Conservation (phyloP, 2,329 filamentous ascomycete genomes). For the Epichloe coenophiala region DNA sequence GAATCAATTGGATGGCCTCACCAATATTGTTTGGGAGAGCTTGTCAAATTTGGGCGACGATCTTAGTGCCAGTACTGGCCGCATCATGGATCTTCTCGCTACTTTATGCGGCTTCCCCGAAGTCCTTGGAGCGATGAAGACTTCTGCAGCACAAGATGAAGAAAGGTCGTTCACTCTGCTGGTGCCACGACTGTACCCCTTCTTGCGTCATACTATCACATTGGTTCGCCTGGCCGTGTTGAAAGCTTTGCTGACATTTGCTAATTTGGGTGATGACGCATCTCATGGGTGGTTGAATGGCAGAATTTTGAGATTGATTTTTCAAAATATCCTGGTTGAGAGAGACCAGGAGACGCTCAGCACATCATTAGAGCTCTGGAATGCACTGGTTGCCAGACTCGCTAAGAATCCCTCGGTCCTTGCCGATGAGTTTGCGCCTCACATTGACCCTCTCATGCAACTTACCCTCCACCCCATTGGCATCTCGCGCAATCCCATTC, state of each 20-base stretch:
- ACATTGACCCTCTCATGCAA: slow-evolving; percentile 70
- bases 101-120: slow-evolving; percentile 91
- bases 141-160: slow-evolving; percentile 67
- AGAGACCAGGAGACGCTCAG: slow-evolving; percentile 71
- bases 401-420: slow-evolving; percentile 51
- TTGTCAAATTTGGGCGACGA: slow-evolving; percentile 94
- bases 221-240: slow-evolving; percentile 88
- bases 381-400: slow-evolving; percentile 58
- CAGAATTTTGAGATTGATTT: slow-evolving; percentile 74
- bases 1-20: slow-evolving; percentile 62
- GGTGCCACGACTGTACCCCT: slow-evolving; percentile 88
- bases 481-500: slow-evolving; percentile 76
- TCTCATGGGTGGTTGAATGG: slow-evolving; percentile 88
- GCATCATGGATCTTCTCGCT: slow-evolving; percentile 94
- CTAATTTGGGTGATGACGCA: slow-evolving; percentile 66
- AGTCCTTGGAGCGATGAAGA: slow-evolving; percentile 87
- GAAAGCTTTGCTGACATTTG: slow-evolving; percentile 83
- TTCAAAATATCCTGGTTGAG: slow-evolving; percentile 91
- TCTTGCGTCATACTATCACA: slow-evolving; percentile 92
- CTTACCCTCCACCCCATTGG: slow-evolving; percentile 85
- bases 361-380: slow-evolving; percentile 79
- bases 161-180: slow-evolving; percentile 85
- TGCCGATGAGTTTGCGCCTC: slow-evolving; percentile 56
- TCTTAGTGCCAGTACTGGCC: slow-evolving; percentile 90
- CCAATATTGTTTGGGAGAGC: slow-evolving; percentile 95